phyloP scores from a whole-genome alignment of 2,329 filamentous ascomycete genomes.

The Fusarium lyarnte region DNA sequence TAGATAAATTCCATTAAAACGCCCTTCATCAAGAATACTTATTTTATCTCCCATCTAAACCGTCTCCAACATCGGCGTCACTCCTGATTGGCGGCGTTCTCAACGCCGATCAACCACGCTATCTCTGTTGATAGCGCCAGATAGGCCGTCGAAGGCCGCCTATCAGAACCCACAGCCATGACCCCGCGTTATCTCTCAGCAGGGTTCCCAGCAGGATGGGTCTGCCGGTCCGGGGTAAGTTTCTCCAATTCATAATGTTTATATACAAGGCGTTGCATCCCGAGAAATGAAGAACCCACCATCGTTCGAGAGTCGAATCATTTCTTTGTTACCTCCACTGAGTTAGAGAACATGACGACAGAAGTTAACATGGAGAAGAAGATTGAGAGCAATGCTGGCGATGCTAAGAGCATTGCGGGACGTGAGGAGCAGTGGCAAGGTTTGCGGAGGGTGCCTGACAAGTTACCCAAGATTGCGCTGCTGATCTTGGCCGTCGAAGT shows the following conservation, averaged over 20 bases:
- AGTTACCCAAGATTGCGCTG: not conserved
- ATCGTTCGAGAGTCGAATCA: not conserved
- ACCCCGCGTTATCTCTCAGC: conserved; percentile 7
- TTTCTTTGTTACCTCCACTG: rapidly evolving
- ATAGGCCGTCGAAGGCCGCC: conserved; percentile 2
- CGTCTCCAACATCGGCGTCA: not conserved
- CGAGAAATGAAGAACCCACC: not conserved
- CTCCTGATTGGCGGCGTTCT: not conserved
- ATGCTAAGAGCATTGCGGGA: not conserved
- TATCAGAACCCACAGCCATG: not conserved
- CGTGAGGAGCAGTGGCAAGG: not conserved
- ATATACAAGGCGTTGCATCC: not conserved
- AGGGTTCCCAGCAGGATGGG: not conserved
- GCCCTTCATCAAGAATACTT: not conserved
- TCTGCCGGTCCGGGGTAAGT: not conserved
- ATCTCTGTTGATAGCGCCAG: not conserved
- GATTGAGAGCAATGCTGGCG: not conserved
- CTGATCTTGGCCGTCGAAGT: conserved; percentile 2
- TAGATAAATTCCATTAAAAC: not conserved
- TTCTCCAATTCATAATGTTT: not conserved
- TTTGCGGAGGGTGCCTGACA: not conserved
- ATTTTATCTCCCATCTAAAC: not conserved
- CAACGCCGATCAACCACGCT: not conserved
- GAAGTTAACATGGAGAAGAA: not conserved
- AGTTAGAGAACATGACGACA: not conserved